Conservation (phyloP, 129 eudicot genomes). For the Dittrichia graveolens region DNA sequence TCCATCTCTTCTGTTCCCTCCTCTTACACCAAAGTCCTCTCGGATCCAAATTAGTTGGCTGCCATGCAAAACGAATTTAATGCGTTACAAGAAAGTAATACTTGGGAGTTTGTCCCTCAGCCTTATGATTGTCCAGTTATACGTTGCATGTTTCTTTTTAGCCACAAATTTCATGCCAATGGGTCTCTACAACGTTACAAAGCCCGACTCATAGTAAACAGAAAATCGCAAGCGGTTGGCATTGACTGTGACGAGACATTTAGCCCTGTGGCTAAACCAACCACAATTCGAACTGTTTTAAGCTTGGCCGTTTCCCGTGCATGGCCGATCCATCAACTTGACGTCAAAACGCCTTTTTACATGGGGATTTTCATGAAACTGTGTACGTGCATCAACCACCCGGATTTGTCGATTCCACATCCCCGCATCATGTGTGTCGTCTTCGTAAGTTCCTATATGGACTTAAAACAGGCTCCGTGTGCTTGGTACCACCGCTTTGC, state of each 20-base stretch:
- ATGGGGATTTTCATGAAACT: neutral
- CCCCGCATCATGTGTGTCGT: neutral
- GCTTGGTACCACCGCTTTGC: slow-evolving; percentile 1
- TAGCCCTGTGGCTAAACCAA: neutral
- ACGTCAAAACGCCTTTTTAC: neutral
- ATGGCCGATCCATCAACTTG: neutral
- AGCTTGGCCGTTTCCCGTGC: neutral
- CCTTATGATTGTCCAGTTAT: neutral
- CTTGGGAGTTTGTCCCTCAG: neutral
- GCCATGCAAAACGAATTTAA: neutral
- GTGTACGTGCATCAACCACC: neutral
- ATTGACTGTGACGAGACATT: neutral
- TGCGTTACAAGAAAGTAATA: neutral
- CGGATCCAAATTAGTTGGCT: neutral
- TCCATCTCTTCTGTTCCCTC: neutral
- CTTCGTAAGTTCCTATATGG: neutral
- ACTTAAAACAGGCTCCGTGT: neutral
- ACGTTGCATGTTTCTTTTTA: neutral
- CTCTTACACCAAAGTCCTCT: neutral
- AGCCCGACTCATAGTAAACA: neutral
- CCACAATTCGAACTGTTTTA: too few species aligned
- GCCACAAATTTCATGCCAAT: neutral
- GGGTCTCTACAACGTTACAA: neutral
- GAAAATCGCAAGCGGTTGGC: neutral
- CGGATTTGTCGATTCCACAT: neutral